Base-by-base conservation (phyloP, 352 stramenopile species). In the Blastocystis sp. region DNA sequence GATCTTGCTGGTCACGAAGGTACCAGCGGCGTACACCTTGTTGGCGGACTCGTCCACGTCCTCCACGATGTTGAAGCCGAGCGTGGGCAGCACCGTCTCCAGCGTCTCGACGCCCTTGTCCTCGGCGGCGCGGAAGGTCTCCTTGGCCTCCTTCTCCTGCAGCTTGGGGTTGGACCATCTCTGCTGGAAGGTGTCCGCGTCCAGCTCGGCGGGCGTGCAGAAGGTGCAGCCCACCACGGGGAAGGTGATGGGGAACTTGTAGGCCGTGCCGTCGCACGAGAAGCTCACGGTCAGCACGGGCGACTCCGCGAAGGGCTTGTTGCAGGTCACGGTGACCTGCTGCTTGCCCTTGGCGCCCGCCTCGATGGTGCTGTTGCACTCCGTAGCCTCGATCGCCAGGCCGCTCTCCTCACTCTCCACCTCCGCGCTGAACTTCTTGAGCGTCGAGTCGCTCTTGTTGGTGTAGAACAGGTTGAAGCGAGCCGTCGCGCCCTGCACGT, bases 381-480 rank as follows among this genome's bases (percentile, higher is more conserved):
- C 78, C 9, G 64, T 79, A 10, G 42, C 24, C 17, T 88, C 78
- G 34, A 88, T 69, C 3, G 45, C 63, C 64, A 88, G 61, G 34
- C 78, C 78, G 14, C 45, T 60, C 64, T 79, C 78, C 38, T 88
- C 78, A 10, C 21, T 57, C 21, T 52, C 63, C 40, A 88, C 14
- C 64, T 76, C 64, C 38, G 78, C 78, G 40, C 64, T 79, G 90
- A 98, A 97, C 65, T 95, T 91, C 21, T 90, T 91, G 62, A 98
- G 89, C 11, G 91, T 90, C 43, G 93, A 92, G 52, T 90, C 91
- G 76, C 92, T 92, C 88, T 98, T 95, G 91, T 98, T 98, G 87
- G 94, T 94, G 89, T 97, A 97, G 90, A 98, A 98, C 24, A 98
- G 90, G n/a, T 94, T 95, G 89, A 98, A 92, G 60, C 94, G 92